Evolutionary conservation across 2,329 filamentous ascomycete genomes (phyloP).

Genomic region (Claviceps arundinis): DNA sequence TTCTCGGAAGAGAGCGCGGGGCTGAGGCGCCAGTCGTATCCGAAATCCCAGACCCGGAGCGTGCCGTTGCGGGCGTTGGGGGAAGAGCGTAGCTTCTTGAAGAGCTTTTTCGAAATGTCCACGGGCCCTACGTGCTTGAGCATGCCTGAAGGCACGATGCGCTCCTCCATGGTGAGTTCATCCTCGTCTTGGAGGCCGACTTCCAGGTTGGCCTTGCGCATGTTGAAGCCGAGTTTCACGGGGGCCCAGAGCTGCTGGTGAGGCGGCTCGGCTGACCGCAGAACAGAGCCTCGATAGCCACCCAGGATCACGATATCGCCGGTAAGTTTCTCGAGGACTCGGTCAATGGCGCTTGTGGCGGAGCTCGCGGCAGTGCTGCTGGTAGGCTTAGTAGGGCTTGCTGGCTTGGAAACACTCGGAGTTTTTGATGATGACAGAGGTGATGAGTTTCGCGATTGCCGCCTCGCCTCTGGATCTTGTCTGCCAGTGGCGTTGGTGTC

Average conservation of each 20-base stretch:
- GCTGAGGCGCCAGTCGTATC: constrained; percentile 88
- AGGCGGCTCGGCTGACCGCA: constrained; percentile 69
- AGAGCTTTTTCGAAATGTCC: constrained; percentile 71
- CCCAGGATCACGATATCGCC: constrained; percentile 83
- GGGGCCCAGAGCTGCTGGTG: constrained; percentile 89
- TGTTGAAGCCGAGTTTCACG: constrained; percentile 81
- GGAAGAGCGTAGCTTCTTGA: constrained; percentile 62
- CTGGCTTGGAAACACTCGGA: not conserved
- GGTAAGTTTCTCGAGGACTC: constrained; percentile 51
- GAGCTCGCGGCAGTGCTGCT: not conserved
- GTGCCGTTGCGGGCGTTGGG: constrained; percentile 60
- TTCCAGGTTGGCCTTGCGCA: constrained; percentile 83
- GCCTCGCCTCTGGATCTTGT: not conserved
- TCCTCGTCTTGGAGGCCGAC: constrained; percentile 72
- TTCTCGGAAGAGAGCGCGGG: constrained; percentile 61
- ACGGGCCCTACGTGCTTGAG: constrained; percentile 85
- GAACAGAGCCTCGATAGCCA: constrained; percentile 80
- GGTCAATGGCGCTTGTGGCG: constrained; percentile 30
- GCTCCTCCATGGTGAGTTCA: constrained; percentile 69
- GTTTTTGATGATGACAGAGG: not conserved
- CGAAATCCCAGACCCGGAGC: constrained; percentile 75
- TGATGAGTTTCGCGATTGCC: not conserved
- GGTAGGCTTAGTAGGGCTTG: not conserved
- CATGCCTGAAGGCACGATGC: constrained; percentile 77
- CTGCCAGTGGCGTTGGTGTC: constrained; percentile 8